A percentile compares a stretch with the other conserved stretches of the same genome.
Evolutionary conservation across 257 asterid genomes (phyloP).

Genomic region (Nicotiana tomentosiformis): DNA sequence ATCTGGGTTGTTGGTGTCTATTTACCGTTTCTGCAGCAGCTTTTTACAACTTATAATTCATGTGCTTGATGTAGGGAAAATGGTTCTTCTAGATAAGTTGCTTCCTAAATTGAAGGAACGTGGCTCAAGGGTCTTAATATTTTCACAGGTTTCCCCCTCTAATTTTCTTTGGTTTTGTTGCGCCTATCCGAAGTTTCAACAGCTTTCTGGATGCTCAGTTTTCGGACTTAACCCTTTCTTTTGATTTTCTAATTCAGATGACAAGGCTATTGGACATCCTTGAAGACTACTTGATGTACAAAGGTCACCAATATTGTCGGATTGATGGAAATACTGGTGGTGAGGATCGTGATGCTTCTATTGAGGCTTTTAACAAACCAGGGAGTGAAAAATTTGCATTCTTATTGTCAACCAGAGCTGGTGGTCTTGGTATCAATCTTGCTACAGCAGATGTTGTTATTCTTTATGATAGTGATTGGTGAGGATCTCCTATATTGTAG

Average conservation of each 20-base stretch:
- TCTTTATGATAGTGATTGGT: conserved; percentile 99
- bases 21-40: background rate
- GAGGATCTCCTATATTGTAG: conserved; percentile 10
- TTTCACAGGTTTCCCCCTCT: conserved; percentile 65
- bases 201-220: background rate
- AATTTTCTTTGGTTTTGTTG: background rate
- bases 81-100: conserved; percentile 98
- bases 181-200: background rate
- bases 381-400: conserved; percentile 15
- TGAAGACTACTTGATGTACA: conserved; percentile 58
- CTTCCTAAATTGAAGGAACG: conserved; percentile 97
- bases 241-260: conserved; percentile 12
- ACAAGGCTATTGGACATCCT: conserved; percentile 15
- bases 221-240: conserved; percentile 4
- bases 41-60: background rate
- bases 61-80: conserved; percentile 58
- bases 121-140: conserved; percentile 93
- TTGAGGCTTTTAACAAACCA: conserved; percentile 8
- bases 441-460: conserved; percentile 74
- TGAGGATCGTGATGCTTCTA: conserved; percentile 13
- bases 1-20: background rate
- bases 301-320: conserved; percentile 84
- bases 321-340: conserved; percentile 86
- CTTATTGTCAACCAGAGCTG: conserved; percentile 15
- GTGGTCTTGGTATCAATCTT: conserved; percentile 13